A percentile compares a stretch with the other conserved stretches of the same genome.
Conservation (phyloP, 371 early-diverging fungal genomes). For the Lichtheimia corymbifera region DNA sequence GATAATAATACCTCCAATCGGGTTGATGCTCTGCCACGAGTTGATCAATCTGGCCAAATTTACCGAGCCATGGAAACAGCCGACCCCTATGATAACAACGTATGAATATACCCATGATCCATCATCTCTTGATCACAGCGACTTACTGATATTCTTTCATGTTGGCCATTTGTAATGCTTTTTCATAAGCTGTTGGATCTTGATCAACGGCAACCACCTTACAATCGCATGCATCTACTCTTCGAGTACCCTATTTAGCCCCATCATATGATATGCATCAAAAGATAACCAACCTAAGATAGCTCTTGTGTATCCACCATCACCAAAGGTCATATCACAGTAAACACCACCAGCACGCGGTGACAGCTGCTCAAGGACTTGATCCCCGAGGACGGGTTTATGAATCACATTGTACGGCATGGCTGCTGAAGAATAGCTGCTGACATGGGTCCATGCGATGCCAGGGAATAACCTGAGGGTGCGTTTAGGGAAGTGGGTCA, state of each 20-base stretch:
- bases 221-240: conserved; percentile 54
- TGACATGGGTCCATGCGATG: too few relatives aligned
- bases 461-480: too few relatives aligned
- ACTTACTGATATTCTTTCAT: conserved; percentile 41
- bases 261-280: background rate
- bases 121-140: conserved; percentile 1
- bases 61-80: conserved; percentile 48
- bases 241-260: background rate
- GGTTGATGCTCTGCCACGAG: conserved; percentile 17
- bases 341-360: conserved; percentile 41
- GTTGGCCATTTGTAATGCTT: conserved; percentile 52
- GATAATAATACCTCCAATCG: conserved; percentile 14
- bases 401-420: conserved; percentile 23
- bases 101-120: too few relatives aligned
- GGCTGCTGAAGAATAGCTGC: background rate
- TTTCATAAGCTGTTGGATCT: conserved; percentile 67
- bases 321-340: conserved; percentile 75
- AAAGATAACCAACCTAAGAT: conserved; percentile 45
- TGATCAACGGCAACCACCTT: conserved; percentile 74
- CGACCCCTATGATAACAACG: conserved; percentile 24
- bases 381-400: conserved; percentile 39
- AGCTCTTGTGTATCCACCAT: conserved; percentile 69
- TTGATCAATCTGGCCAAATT: conserved; percentile 56
- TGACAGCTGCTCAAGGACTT: conserved; percentile 32
- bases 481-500: too few relatives aligned